Evolutionary conservation across 352 stramenopile genomes (phyloP).

Genomic region (Pythium monospermum): DNA sequence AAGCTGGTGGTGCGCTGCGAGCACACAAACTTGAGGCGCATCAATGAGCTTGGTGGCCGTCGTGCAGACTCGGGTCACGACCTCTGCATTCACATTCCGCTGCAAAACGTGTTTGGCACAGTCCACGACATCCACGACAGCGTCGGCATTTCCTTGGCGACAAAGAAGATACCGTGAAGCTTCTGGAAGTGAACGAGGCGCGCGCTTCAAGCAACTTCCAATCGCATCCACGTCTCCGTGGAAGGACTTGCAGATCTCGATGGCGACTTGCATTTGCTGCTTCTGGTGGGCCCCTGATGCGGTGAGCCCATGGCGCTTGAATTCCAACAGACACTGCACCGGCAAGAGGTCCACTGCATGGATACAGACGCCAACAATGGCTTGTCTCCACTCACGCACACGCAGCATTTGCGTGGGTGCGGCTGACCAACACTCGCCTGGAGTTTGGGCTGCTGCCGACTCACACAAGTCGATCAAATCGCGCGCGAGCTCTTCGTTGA

Average conservation of each 20-base stretch:
- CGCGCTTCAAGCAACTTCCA: constrained; percentile 2
- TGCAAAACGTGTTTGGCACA: constrained; percentile 23
- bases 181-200: constrained; percentile 8
- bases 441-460: constrained; percentile 1
- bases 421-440: constrained; percentile 43
- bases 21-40: constrained; percentile 35
- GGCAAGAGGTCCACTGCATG: constrained; percentile 23
- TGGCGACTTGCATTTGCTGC: constrained; percentile 1
- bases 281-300: neutral
- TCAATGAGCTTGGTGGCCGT: neutral
- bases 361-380: constrained; percentile 29
- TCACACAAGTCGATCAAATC: constrained; percentile 7
- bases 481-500: neutral
- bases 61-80: constrained; percentile 32
- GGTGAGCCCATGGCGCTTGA: constrained; percentile 5
- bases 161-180: constrained; percentile 1
- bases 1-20: constrained; percentile 37
- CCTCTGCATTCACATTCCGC: constrained; percentile 1
- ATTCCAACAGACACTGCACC: constrained; percentile 33
- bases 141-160: neutral
- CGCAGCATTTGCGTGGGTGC: constrained; percentile 25
- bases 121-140: constrained; percentile 1
- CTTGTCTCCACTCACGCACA: constrained; percentile 11
- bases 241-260: constrained; percentile 11
- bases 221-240: constrained; percentile 9